These are phyloP conservation scores for Trypanosoma cruzi DNA, from an alignment of 208 protist species.

Conservation along the genomic window DNA sequence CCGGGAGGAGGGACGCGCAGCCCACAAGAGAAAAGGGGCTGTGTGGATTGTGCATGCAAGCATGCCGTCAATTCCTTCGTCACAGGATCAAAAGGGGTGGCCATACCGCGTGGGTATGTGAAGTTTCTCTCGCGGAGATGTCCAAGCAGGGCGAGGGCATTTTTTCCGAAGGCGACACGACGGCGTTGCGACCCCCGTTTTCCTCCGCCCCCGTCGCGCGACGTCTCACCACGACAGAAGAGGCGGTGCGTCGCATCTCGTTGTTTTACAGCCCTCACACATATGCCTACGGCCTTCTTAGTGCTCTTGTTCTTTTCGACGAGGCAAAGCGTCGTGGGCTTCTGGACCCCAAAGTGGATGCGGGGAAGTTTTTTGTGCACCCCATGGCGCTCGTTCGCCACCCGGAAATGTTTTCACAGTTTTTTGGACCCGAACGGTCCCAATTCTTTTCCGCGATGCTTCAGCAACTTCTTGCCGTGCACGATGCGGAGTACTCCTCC, in stretches of 20 bases:
- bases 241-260: slow-evolving; percentile 15
- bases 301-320: slow-evolving; percentile 1
- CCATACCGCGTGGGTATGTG: neutral
- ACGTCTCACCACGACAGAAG: slow-evolving; percentile 1
- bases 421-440: slow-evolving; percentile 23
- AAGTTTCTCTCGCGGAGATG: neutral
- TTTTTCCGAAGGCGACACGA: neutral
- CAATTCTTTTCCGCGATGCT: slow-evolving; percentile 13
- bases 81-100: neutral
- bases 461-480: slow-evolving; percentile 13
- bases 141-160: neutral
- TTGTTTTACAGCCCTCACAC: slow-evolving; percentile 14
- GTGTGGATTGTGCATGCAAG: neutral
- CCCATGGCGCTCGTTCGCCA: slow-evolving; percentile 16
- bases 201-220: neutral
- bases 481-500: slow-evolving; percentile 6
- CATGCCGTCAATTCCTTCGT: neutral
- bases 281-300: slow-evolving; percentile 28
- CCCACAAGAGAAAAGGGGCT: too few species aligned
- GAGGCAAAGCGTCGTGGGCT: neutral
- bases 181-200: slow-evolving; percentile 12
- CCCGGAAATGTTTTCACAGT: slow-evolving; percentile 18
- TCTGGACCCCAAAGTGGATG: slow-evolving; percentile 8
- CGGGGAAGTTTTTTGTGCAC: slow-evolving; percentile 21
- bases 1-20: too few species aligned